Conservation (phyloP, 305 asterid species). For the Stenogyne calaminthoides region DNA sequence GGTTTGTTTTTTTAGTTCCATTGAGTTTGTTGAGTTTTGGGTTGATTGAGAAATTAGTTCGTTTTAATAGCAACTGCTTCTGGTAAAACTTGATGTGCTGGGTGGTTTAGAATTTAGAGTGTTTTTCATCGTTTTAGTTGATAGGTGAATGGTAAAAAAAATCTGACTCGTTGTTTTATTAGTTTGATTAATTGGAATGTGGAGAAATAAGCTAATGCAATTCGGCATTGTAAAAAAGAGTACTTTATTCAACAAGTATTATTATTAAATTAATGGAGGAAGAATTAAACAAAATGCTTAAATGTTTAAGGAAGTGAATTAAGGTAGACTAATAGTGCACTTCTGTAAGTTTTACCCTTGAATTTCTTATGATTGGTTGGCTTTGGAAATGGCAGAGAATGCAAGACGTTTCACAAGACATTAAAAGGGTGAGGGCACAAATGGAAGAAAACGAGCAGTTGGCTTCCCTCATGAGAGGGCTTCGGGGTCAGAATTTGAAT, state of each 20-base stretch:
- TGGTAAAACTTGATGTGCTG: neutral
- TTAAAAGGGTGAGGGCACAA: slow-evolving; percentile 92
- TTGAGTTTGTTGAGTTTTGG: neutral
- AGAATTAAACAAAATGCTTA: neutral
- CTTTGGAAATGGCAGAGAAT: slow-evolving; percentile 70
- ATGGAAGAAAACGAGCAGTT: slow-evolving; percentile 97
- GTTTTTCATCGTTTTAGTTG: neutral
- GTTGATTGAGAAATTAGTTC: neutral
- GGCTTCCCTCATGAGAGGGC: slow-evolving; percentile 91
- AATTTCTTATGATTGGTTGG: slow-evolving; percentile 14
- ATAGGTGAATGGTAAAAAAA: slow-evolving; percentile 23
- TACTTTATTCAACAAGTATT: neutral
- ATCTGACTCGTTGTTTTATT: slow-evolving; percentile 7
- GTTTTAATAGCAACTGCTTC: neutral
- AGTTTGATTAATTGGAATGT: slow-evolving; percentile 23
- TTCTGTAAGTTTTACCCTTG: neutral
- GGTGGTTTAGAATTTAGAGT: slow-evolving; percentile 5
- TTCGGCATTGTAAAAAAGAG: neutral
- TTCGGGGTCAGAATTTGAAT: slow-evolving; percentile 89
- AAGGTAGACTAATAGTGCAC: neutral
- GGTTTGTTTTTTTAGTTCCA: neutral
- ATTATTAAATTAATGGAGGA: neutral
- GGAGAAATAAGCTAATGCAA: slow-evolving; percentile 8
- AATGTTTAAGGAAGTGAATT: neutral
- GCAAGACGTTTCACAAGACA: slow-evolving; percentile 88